phyloP scores from a whole-genome alignment of 2,329 filamentous ascomycete genomes.

The Lecanicillium sp. region DNA sequence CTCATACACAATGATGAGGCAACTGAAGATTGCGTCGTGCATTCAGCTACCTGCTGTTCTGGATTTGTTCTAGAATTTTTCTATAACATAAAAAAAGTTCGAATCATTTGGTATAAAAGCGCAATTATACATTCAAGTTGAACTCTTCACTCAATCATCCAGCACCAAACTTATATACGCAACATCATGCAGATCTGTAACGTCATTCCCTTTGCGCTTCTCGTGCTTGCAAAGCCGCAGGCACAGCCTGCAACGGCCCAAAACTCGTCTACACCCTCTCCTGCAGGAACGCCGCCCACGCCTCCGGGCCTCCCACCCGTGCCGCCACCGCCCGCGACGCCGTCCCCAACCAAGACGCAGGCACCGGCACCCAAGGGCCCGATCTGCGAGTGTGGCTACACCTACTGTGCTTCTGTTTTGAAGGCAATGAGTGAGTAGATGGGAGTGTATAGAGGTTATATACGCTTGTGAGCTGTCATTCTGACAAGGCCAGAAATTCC shows the following conservation, averaged over 20 bases:
- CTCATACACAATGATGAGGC: no score
- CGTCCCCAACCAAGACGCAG: slow-evolving; percentile 14
- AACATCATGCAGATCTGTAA: slow-evolving; percentile 8
- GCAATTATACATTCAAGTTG: no score
- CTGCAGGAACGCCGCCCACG: slow-evolving; percentile 15
- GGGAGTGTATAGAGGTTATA: not conserved
- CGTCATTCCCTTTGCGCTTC: slow-evolving; percentile 1
- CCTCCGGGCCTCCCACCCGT: slow-evolving; percentile 21
- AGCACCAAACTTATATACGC: not conserved
- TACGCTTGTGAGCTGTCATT: not conserved
- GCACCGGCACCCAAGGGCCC: slow-evolving; percentile 21
- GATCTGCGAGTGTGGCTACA: slow-evolving; percentile 37
- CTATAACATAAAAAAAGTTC: no score
- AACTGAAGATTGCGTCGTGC: no score
- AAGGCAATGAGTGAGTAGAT: slow-evolving; percentile 29
- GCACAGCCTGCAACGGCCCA: slow-evolving; percentile 4
- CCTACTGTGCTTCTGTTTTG: slow-evolving; percentile 35
- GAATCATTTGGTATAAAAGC: no score
- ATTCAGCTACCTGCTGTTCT: no score
- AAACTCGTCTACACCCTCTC: slow-evolving; percentile 15
- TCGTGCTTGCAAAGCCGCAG: slow-evolving; percentile 19
- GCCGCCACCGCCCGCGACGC: slow-evolving; percentile 12
- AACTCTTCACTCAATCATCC: no score
- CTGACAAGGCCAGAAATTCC: slow-evolving; percentile 24
- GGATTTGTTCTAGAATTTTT: no score